Evolutionary conservation across 2,329 filamentous ascomycete species (phyloP).

Genomic region (Fusarium verticillioides): DNA sequence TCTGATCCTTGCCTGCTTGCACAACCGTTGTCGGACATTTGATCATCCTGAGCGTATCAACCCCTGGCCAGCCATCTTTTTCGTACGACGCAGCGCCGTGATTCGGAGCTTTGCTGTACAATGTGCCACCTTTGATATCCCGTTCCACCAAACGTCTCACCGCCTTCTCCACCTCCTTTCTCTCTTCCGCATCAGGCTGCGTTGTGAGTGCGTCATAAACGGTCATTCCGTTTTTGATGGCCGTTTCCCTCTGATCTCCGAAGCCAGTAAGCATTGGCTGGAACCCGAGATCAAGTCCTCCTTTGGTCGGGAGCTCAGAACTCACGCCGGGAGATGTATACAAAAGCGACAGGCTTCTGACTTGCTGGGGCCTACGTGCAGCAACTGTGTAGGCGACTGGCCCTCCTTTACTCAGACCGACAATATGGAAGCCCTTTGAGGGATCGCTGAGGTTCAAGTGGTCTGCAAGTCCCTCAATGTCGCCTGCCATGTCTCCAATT

Average conservation of each 20-base stretch:
- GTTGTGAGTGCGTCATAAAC: slow-evolving; percentile 19
- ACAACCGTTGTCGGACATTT: slow-evolving; percentile 45
- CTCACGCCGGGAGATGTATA: slow-evolving; percentile 38
- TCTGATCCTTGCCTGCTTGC: slow-evolving; percentile 45
- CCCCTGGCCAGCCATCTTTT: slow-evolving; percentile 39
- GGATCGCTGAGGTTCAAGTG: slow-evolving; percentile 36
- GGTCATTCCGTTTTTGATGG: background rate
- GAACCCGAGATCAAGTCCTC: background rate
- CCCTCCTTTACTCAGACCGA: slow-evolving; percentile 45
- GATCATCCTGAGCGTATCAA: slow-evolving; percentile 36
- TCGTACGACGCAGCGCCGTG: slow-evolving; percentile 40
- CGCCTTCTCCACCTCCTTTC: background rate
- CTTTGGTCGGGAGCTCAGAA: slow-evolving; percentile 19
- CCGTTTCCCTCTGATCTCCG: background rate
- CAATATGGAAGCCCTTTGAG: slow-evolving; percentile 37
- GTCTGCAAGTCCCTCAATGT: slow-evolving; percentile 43
- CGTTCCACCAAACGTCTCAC: slow-evolving; percentile 7
- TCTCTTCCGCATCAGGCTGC: slow-evolving; percentile 18
- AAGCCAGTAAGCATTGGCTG: background rate
- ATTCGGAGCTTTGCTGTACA: slow-evolving; percentile 44
- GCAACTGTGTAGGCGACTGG: slow-evolving; percentile 41
- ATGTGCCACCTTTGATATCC: slow-evolving; percentile 37
- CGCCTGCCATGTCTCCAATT: slow-evolving; percentile 42
- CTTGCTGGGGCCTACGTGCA: slow-evolving; percentile 19
- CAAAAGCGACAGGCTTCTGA: slow-evolving; percentile 41